These are phyloP conservation scores for Inga leiocalycina DNA, from an alignment of 306 rosid genomes.

Conservation along the genomic window DNA sequence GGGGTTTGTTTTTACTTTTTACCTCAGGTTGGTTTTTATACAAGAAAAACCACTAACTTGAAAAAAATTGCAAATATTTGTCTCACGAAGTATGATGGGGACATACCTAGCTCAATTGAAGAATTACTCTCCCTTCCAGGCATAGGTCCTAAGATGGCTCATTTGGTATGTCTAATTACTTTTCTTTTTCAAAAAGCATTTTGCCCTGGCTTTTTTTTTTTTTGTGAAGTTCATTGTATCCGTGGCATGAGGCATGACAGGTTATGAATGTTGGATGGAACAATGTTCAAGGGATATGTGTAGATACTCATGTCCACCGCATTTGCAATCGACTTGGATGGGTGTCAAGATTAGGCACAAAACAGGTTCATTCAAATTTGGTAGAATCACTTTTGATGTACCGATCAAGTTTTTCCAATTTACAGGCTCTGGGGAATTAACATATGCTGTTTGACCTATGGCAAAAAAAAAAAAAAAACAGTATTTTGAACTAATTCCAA, in stretches of 20 bases:
- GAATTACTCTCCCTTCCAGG: slow-evolving; percentile 92
- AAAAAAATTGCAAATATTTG: slow-evolving; percentile 89
- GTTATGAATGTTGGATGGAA: slow-evolving; percentile 95
- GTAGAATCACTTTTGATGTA: slow-evolving; percentile 20
- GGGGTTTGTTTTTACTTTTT: not conserved
- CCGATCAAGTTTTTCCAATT: slow-evolving; percentile 15
- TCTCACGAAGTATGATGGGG: slow-evolving; percentile 79
- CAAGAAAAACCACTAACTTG: slow-evolving; percentile 79
- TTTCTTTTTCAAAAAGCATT: slow-evolving; percentile 24
- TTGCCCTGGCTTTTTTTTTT: slow-evolving; percentile 11
- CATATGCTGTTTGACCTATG: not conserved
- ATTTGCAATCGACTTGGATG: slow-evolving; percentile 94
- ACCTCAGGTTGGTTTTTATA: slow-evolving; percentile 85
- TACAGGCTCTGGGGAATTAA: slow-evolving; percentile 13
- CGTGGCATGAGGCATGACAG: slow-evolving; percentile 43
- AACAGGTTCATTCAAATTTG: slow-evolving; percentile 57
- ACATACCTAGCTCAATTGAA: slow-evolving; percentile 80
- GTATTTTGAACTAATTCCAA: not conserved
- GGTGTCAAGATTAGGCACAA: slow-evolving; percentile 73
- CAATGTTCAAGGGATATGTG: slow-evolving; percentile 94
- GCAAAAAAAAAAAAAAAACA: not conserved
- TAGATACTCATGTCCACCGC: slow-evolving; percentile 94
- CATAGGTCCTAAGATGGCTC: slow-evolving; percentile 98
- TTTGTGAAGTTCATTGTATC: slow-evolving; percentile 13
- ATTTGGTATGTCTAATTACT: slow-evolving; percentile 59